Evolutionary conservation across 2,329 filamentous ascomycete species (phyloP).

Genomic region (Annulohypoxylon truncatum): DNA sequence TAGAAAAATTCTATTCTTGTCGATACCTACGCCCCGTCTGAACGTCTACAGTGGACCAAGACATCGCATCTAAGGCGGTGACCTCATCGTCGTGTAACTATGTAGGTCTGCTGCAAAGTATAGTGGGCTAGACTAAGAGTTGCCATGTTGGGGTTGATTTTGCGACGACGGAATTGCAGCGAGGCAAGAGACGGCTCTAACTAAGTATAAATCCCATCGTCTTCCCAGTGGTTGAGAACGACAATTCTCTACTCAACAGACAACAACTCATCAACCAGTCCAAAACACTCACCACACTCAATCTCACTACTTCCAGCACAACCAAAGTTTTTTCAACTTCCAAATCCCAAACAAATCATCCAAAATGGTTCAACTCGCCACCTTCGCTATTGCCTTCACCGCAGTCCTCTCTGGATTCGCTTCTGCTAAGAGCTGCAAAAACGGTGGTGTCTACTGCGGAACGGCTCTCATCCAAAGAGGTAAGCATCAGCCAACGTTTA

Average conservation of each 20-base stretch:
- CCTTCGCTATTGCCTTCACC: constrained; percentile 6
- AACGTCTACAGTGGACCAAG: not conserved
- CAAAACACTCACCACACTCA: not conserved
- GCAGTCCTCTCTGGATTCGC: constrained; percentile 16
- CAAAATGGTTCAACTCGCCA: constrained; percentile 18
- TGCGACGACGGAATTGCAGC: not conserved
- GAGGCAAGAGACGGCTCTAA: not conserved
- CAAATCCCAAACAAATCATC: not conserved
- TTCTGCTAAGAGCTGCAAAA: constrained; percentile 17
- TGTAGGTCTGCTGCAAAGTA: not conserved
- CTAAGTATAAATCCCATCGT: not conserved
- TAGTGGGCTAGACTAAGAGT: not conserved
- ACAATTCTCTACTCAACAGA: not conserved
- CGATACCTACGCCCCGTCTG: not conserved
- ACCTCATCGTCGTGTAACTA: not conserved
- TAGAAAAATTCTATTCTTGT: not conserved
- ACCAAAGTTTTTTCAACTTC: not conserved
- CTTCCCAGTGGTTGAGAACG: not conserved
- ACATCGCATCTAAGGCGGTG: not conserved
- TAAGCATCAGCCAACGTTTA: not conserved
- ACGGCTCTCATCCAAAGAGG: constrained; percentile 13
- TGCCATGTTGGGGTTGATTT: not conserved
- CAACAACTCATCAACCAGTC: not conserved
- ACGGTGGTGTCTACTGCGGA: constrained; percentile 31
- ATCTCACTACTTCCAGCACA: not conserved